Evolutionary conservation across 495 filamentous ascomycete genomes (phyloP), one percentile per base, ranked within the genome.

Genomic region (Tuber melanosporum): DNA sequence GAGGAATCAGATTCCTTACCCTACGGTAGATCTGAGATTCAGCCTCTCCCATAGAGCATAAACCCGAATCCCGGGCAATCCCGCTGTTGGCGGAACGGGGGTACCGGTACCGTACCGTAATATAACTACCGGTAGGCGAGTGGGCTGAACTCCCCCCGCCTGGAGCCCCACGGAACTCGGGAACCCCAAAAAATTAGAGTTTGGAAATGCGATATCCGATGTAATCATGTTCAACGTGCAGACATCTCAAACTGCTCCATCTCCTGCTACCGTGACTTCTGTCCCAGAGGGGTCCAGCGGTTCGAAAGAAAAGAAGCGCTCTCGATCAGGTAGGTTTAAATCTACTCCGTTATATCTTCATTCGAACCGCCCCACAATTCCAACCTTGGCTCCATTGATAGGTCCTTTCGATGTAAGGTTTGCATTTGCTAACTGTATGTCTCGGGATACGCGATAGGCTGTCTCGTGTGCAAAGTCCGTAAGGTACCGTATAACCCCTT

Each of bases 151-250:
- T 66, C 26, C 57, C 57, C 57, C 57, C n/a, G 26, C 57, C 57
- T 66, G 57, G 57, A 66, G 14, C 36, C 57, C 26, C 12, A 36
- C 57, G 57, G 57, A 66, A 26, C 57, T 66, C 57, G 57, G 57
- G 57, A 66, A 17, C 57, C 57, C 12, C 20, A 8, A 52, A 52
- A 66, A 66, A 66, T 32, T n/a, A 62, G 57, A 66, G 26, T 36
- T 26, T 66, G 57, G 57, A 66, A 66, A 66, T 66, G 57, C 57
- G 57, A 66, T 66, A 66, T 66, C 57, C 26, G 57, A 66, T 66
- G 57, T 66, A 66, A 66, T 36, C 57, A 66, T 66, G 57, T 66
- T 66, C 26, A 66, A 66, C 57, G 57, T 36, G 57, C 57, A 66
- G 57, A 36, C 26, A 66, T 36, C 57, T 36, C 57, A 66, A 36